Evolutionary conservation across 2,329 filamentous ascomycete genomes (phyloP).

Genomic region (Cytospora leucostoma): DNA sequence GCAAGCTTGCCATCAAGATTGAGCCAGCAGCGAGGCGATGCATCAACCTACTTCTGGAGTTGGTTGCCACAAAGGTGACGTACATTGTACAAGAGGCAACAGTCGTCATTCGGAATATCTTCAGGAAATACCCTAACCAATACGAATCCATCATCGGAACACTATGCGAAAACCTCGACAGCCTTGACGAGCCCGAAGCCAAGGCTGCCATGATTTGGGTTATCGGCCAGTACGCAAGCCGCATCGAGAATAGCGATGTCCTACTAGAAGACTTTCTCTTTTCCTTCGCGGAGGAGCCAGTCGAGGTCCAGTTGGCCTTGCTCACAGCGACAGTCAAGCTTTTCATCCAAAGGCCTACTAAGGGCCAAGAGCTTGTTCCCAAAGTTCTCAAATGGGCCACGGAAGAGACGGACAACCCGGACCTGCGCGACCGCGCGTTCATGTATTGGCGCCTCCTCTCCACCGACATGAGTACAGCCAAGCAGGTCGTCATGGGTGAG

Average conservation of each 20-base stretch:
- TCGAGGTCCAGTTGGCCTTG: slow-evolving; percentile 92
- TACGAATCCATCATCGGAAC: slow-evolving; percentile 98
- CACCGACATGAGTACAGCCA: slow-evolving; percentile 84
- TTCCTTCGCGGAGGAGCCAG: slow-evolving; percentile 89
- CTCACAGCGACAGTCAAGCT: slow-evolving; percentile 96
- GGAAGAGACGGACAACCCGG: slow-evolving; percentile 98
- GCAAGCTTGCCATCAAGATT: slow-evolving; percentile 98
- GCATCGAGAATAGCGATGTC: slow-evolving; percentile 95
- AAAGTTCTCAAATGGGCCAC: slow-evolving; percentile 98
- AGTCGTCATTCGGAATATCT: slow-evolving; percentile 98
- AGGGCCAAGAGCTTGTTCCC: slow-evolving; percentile 89
- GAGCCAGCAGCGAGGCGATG: slow-evolving; percentile 88
- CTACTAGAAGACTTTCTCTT: slow-evolving; percentile 94
- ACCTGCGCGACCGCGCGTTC: slow-evolving; percentile 92
- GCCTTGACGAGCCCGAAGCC: slow-evolving; percentile 93
- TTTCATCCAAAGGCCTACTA: slow-evolving; percentile 95
- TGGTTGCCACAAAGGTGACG: slow-evolving; percentile 96
- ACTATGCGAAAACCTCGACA: slow-evolving; percentile 93
- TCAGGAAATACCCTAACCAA: slow-evolving; percentile 97
- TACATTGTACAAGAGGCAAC: slow-evolving; percentile 99
- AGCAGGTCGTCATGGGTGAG: slow-evolving; percentile 91
- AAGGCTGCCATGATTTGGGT: slow-evolving; percentile 99
- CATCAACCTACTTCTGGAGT: slow-evolving; percentile 87
- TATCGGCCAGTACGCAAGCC: slow-evolving; percentile 95
- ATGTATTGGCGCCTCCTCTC: slow-evolving; percentile 99